Evolutionary conservation across 495 filamentous ascomycete species (phyloP).

Genomic region (Aspergillus affinis): DNA sequence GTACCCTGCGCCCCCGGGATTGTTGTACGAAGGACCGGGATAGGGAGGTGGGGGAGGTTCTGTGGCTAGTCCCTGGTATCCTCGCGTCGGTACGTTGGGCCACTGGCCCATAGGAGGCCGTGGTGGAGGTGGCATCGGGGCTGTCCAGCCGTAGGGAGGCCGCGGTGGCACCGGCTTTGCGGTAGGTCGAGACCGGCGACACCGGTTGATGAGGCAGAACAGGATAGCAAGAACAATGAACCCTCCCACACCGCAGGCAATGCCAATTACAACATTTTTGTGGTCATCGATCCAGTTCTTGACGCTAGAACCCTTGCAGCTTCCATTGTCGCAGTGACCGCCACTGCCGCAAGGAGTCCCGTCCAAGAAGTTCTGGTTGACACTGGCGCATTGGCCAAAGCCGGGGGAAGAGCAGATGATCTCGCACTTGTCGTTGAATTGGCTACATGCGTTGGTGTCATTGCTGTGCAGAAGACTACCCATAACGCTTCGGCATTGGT

Average conservation of each 20-base stretch:
- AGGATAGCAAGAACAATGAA: slow-evolving; percentile 63
- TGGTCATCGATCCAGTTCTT: slow-evolving; percentile 67
- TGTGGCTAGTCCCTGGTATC: slow-evolving; percentile 25
- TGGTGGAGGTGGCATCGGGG: slow-evolving; percentile 25
- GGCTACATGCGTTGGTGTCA: slow-evolving; percentile 78
- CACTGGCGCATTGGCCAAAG: slow-evolving; percentile 66
- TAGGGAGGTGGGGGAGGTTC: slow-evolving; percentile 28
- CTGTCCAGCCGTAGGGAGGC: slow-evolving; percentile 23
- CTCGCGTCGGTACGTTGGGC: slow-evolving; percentile 23
- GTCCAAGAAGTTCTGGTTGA: slow-evolving; percentile 92
- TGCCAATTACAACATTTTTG: slow-evolving; percentile 73
- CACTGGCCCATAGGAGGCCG: slow-evolving; percentile 29
- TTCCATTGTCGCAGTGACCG: slow-evolving; percentile 73
- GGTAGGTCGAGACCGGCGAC: slow-evolving; percentile 40
- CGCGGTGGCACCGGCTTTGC: slow-evolving; percentile 25
- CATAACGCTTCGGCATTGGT: slow-evolving; percentile 86
- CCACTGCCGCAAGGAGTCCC: slow-evolving; percentile 84
- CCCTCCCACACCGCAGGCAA: slow-evolving; percentile 64
- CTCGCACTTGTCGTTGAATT: slow-evolving; percentile 58
- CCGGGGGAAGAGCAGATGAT: slow-evolving; percentile 74
- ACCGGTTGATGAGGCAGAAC: slow-evolving; percentile 58
- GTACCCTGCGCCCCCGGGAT: neutral
- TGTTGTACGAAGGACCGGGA: slow-evolving; percentile 8
- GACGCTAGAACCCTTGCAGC: slow-evolving; percentile 67
- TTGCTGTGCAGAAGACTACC: slow-evolving; percentile 73